Percentiles rank a stretch among this genome's conserved stretches.
Conservation (phyloP, 345 rosid genomes). For the Salix suchowensis region DNA sequence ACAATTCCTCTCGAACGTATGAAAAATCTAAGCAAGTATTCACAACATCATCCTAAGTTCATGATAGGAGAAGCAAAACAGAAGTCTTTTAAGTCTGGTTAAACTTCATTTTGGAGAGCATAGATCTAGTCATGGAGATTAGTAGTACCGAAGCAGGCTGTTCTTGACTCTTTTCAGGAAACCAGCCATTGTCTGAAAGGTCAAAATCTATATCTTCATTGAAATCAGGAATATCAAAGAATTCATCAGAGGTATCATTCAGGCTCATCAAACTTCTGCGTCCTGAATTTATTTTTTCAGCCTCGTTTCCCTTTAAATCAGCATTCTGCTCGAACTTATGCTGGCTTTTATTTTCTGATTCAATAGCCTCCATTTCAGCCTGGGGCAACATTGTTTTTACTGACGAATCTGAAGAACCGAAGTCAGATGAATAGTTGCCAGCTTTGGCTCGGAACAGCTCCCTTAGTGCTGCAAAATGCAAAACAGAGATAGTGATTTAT, state of each 20-base stretch:
- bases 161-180: constrained; percentile 41
- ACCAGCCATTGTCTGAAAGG: constrained; percentile 43
- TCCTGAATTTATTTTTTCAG: constrained; percentile 38
- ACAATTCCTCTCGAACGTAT: not conserved
- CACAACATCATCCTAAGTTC: too few species aligned
- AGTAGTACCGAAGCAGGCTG: constrained; percentile 28
- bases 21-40: too few species aligned
- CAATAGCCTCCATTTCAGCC: constrained; percentile 23
- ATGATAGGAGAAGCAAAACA: too few species aligned
- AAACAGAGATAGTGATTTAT: not conserved
- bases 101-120: not conserved
- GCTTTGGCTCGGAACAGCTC: constrained; percentile 66
- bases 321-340: constrained; percentile 19
- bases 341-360: constrained; percentile 17
- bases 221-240: constrained; percentile 82
- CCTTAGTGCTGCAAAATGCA: constrained; percentile 48
- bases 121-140: not conserved
- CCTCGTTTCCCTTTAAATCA: constrained; percentile 27
- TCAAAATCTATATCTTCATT: constrained; percentile 43
- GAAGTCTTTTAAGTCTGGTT: too few species aligned
- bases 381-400: constrained; percentile 30
- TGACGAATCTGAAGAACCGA: constrained; percentile 31
- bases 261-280: constrained; percentile 48
- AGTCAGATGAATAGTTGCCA: constrained; percentile 43
- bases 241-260: constrained; percentile 70